phyloP scores from a whole-genome alignment of 371 early-diverging fungal species.

The Mucor plumbeus region DNA sequence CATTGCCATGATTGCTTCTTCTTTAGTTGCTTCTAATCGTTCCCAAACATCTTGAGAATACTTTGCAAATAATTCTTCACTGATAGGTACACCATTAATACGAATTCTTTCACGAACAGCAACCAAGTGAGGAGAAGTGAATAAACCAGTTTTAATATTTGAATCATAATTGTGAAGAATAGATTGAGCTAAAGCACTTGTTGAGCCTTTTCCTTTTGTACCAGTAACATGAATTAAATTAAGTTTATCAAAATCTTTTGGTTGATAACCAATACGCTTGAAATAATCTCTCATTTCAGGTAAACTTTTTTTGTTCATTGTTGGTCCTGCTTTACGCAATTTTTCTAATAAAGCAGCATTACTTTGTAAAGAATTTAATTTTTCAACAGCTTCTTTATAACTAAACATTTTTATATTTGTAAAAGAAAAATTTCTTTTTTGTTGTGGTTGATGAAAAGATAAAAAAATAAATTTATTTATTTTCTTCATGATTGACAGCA shows the following conservation, averaged over 20 bases:
- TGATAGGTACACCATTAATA: constrained; percentile 86
- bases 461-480: constrained; percentile 4
- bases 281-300: constrained; percentile 77
- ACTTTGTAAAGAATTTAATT: constrained; percentile 81
- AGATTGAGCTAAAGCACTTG: constrained; percentile 74
- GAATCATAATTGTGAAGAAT: constrained; percentile 58
- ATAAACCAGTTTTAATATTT: constrained; percentile 72
- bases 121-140: constrained; percentile 93
- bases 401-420: constrained; percentile 13
- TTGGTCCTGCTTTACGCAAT: constrained; percentile 72
- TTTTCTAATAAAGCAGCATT: constrained; percentile 81
- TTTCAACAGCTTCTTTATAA: constrained; percentile 65
- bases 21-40: constrained; percentile 61
- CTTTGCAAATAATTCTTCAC: constrained; percentile 76
- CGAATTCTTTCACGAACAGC: constrained; percentile 94
- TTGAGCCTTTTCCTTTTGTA: constrained; percentile 91
- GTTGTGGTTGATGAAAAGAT: constrained; percentile 5
- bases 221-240: constrained; percentile 86
- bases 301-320: constrained; percentile 70
- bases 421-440: constrained; percentile 14
- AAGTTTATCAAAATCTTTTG: constrained; percentile 68
- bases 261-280: constrained; percentile 73
- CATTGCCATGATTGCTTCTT: constrained; percentile 36
- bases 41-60: constrained; percentile 92
- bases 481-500: constrained; percentile 13